Evolutionary conservation across 345 rosid species (phyloP).

Genomic region (Leavenworthia alabamica): DNA sequence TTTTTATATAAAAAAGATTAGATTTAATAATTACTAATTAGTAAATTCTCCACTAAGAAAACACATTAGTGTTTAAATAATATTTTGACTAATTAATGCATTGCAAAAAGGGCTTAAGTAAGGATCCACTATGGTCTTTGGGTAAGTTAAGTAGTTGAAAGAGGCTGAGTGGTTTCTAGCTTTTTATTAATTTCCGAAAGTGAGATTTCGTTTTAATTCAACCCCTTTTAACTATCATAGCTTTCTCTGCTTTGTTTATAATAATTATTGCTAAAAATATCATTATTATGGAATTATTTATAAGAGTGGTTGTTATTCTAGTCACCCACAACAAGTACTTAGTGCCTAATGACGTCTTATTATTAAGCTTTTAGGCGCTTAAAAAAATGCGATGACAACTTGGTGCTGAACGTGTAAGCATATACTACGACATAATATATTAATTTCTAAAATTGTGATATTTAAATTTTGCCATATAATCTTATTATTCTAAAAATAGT

Average conservation of each 20-base stretch:
- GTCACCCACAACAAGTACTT: constrained; percentile 30
- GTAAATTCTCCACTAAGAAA: constrained; percentile 1
- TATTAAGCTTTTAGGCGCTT: constrained; percentile 11
- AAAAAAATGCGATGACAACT: background rate
- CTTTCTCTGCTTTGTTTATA: background rate
- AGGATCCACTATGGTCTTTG: constrained; percentile 31
- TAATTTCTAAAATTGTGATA: background rate
- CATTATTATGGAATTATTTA: background rate
- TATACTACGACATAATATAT: background rate
- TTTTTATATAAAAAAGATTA: background rate
- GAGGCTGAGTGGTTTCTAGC: constrained; percentile 28
- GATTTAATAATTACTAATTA: background rate
- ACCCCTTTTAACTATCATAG: background rate
- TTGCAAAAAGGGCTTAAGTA: constrained; percentile 5
- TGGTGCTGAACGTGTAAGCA: constrained; percentile 33
- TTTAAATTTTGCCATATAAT: background rate
- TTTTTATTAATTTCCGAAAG: constrained; percentile 3
- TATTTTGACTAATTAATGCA: constrained; percentile 1
- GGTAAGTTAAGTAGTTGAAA: constrained; percentile 32
- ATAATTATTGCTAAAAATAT: constrained; percentile 4
- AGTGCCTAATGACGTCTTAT: constrained; percentile 36
- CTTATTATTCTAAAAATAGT: background rate
- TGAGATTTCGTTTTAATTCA: background rate
- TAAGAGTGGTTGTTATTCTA: constrained; percentile 25
- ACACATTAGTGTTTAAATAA: background rate